phyloP scores from a whole-genome alignment of 192 early-diverging fungal genomes.

The Phycomyces blakesleeanus region DNA sequence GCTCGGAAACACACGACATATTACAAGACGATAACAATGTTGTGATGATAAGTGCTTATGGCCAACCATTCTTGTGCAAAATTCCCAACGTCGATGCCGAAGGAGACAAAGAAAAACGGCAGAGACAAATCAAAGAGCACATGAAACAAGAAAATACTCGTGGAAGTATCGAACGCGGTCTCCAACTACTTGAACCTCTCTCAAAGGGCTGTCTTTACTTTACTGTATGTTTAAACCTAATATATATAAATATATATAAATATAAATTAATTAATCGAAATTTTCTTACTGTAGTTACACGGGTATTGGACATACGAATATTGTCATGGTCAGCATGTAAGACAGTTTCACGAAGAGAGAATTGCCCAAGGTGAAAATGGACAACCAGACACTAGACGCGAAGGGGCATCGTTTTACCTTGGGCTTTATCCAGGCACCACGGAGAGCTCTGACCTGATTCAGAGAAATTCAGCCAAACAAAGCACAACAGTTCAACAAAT shows the following conservation, averaged over 20 bases:
- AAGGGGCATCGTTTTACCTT: slow-evolving; percentile 16
- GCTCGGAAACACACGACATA: not conserved
- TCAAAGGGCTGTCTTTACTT: slow-evolving; percentile 47
- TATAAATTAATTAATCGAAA: too few species aligned
- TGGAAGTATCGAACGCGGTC: slow-evolving; percentile 47
- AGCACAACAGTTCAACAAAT: not conserved
- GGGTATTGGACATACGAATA: slow-evolving; percentile 86
- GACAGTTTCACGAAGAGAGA: slow-evolving; percentile 29
- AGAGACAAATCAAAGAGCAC: slow-evolving; percentile 7
- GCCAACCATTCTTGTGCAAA: slow-evolving; percentile 50
- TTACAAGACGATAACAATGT: slow-evolving; percentile 17
- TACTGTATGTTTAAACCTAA: slow-evolving; percentile 10
- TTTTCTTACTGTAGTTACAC: slow-evolving; percentile 14
- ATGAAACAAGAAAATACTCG: slow-evolving; percentile 34
- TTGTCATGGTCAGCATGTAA: slow-evolving; percentile 56
- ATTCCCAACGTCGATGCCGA: slow-evolving; percentile 43
- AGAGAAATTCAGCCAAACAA: not conserved
- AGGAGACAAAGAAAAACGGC: slow-evolving; percentile 16
- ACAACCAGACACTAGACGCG: slow-evolving; percentile 4
- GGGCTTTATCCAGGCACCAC: slow-evolving; percentile 8
- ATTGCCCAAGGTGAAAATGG: slow-evolving; percentile 5
- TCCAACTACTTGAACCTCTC: slow-evolving; percentile 52
- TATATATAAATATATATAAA: too few species aligned
- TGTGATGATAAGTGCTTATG: slow-evolving; percentile 38
- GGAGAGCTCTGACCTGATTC: not conserved